These are phyloP conservation scores for Pyrenopolyporus hunteri DNA, from an alignment of 495 filamentous ascomycete genomes.

Conservation along the genomic window DNA sequence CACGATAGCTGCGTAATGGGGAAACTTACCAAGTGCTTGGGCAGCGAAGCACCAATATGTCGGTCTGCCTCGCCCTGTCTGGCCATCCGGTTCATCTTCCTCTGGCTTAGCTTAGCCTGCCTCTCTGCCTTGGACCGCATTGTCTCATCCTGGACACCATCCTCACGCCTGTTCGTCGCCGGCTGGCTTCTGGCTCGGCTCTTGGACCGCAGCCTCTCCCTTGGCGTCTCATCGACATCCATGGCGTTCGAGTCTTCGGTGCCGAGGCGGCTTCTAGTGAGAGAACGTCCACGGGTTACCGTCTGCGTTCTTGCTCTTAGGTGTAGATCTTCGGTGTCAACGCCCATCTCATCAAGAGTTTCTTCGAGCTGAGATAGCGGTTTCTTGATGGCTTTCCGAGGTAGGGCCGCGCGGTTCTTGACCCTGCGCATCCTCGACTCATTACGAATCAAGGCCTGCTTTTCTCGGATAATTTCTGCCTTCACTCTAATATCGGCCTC, in stretches of 20 bases:
- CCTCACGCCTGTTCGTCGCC: constrained; percentile 78
- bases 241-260: constrained; percentile 72
- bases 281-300: constrained; percentile 69
- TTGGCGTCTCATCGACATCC: constrained; percentile 78
- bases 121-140: constrained; percentile 80
- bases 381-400: constrained; percentile 74
- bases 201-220: constrained; percentile 72
- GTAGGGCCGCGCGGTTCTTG: constrained; percentile 94
- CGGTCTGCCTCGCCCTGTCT: constrained; percentile 95
- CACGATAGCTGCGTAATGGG: background rate
- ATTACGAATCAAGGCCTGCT: constrained; percentile 84
- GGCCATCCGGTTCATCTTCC: constrained; percentile 98
- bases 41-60: constrained; percentile 78
- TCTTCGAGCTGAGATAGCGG: constrained; percentile 84
- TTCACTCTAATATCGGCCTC: constrained; percentile 87
- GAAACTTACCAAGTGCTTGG: constrained; percentile 86
- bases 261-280: constrained; percentile 53
- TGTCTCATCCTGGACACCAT: constrained; percentile 70
- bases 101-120: constrained; percentile 85
- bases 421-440: constrained; percentile 87
- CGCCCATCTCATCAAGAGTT: constrained; percentile 80
- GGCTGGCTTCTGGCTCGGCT: constrained; percentile 78
- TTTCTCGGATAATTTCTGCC: constrained; percentile 93
- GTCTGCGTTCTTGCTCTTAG: constrained; percentile 67
- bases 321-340: constrained; percentile 76